Base-by-base conservation (phyloP, 352 stramenopile species). In the Phytophthora constricta region DNA sequence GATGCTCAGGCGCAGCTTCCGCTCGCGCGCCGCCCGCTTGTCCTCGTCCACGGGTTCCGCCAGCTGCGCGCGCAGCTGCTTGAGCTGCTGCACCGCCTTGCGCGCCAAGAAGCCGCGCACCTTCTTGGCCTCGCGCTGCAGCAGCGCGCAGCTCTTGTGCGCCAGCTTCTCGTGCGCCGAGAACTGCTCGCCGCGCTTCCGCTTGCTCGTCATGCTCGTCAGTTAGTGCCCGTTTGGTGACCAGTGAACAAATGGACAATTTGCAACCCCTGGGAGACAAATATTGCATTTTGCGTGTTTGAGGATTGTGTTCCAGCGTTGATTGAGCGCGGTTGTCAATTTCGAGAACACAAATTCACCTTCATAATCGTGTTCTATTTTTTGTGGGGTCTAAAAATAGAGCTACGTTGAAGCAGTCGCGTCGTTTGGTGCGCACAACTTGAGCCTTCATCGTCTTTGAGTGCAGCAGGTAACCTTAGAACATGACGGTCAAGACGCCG, bases 61-160 rank as follows among this genome's bases (percentile, higher is more conserved):
- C 17, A 68, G 58, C 56, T 86, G 80, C 34, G 75, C 58, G 14
- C 78, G 66, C 25, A 77, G 56, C 68, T 91, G 78, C 72, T 93
- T 93, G 60, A 93, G 77, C 59, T 92, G 80, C 68, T 90, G 77
- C 64, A 93, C 74, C 11, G 58, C 68, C 68, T 91, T 91, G 56
- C 79, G 84, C 65, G 87, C 70, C 26, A 86, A 55, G 53, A 93
- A 92, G 20, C 74, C 63, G 58, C 79, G 76, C 37, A 92, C 78
- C 61, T 92, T 92, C 74, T 93, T 93, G 31, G 75, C 73, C 61
- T 93, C 86, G 34, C 86, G 83, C 71, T 90, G 83, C 71, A 93
- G 70, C 50, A 91, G 56, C 55, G 76, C 72, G 47, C 68, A 73
- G 63, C 81, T 90, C 75, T 93, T 90, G 76, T 93, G 85, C 62